Evolutionary conservation across 139 green algal genomes (phyloP).

Genomic region (Chlorella ohadii): DNA sequence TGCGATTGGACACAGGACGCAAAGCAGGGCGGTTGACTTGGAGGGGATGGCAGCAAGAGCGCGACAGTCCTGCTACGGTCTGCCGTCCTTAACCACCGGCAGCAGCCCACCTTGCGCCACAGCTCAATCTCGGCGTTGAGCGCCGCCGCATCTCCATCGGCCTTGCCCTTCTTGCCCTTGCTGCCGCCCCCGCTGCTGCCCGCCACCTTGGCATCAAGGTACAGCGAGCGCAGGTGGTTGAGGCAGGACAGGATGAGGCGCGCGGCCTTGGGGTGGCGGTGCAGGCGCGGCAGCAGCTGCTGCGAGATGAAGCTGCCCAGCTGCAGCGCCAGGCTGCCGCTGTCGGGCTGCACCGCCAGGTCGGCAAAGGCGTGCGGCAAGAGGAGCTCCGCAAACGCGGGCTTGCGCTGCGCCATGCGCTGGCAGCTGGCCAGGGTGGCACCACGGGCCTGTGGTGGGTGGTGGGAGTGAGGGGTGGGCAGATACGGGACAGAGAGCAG

Average conservation of each 20-base stretch:
- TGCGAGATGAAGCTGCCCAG: constrained; percentile 6
- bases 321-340: constrained; percentile 13
- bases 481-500: not conserved
- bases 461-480: not conserved
- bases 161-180: constrained; percentile 2
- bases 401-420: constrained; percentile 45
- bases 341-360: constrained; percentile 44
- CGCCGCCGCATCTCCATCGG: not conserved
- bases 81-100: too few species aligned
- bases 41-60: too few species aligned
- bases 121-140: not conserved
- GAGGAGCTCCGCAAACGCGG: constrained; percentile 65
- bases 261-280: constrained; percentile 47
- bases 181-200: not conserved
- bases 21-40: too few species aligned
- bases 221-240: constrained; percentile 57
- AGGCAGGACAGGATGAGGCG: constrained; percentile 64
- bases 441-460: constrained; percentile 12
- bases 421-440: constrained; percentile 43
- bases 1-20: too few species aligned
- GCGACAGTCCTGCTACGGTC: too few species aligned
- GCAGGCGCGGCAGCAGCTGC: constrained; percentile 30
- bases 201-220: constrained; percentile 41
- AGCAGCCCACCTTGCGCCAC: constrained; percentile 22
- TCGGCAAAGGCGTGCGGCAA: constrained; percentile 62